A percentile compares a stretch with the other conserved stretches of the same genome.
Evolutionary conservation across 2,329 filamentous ascomycete genomes (phyloP).

Genomic region (Pezicula radicicola): DNA sequence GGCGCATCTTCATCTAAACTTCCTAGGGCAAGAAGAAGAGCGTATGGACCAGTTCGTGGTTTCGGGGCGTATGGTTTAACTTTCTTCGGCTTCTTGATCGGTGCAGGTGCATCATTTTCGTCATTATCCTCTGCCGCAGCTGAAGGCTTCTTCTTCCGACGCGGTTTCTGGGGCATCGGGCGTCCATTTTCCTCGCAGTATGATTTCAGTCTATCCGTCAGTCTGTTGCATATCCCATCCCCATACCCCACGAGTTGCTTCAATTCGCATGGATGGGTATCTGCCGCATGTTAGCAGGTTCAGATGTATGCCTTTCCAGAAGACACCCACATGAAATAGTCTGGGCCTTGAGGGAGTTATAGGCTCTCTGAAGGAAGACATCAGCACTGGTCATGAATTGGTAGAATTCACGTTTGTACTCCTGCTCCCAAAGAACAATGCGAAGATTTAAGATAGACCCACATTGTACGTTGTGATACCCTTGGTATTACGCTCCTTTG

Average conservation of each 20-base stretch:
- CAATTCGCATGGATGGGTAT: constrained; percentile 67
- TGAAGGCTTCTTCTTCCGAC: constrained; percentile 34
- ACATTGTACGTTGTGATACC: constrained; percentile 65
- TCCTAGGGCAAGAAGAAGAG: constrained; percentile 64
- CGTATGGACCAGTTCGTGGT: constrained; percentile 72
- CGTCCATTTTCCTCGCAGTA: constrained; percentile 66
- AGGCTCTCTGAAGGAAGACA: constrained; percentile 51
- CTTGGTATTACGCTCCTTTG: constrained; percentile 66
- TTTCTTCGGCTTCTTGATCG: constrained; percentile 55
- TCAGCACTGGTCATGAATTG: neutral
- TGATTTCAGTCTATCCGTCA: constrained; percentile 57
- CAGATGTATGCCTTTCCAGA: constrained; percentile 65
- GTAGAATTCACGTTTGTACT: neutral
- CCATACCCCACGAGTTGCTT: constrained; percentile 73
- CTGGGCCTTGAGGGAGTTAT: constrained; percentile 73
- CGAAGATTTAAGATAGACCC: neutral
- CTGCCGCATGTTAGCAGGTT: constrained; percentile 68
- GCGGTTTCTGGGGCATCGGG: constrained; percentile 61
- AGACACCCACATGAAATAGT: constrained; percentile 67
- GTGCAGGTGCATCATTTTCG: constrained; percentile 12
- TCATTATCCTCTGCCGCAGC: constrained; percentile 6
- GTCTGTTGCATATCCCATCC: constrained; percentile 64
- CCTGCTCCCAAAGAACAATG: neutral
- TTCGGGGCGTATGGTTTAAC: constrained; percentile 68
- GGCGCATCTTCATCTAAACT: constrained; percentile 52